Conservation (phyloP, 352 stramenopile species). For the Pythium coloratum region DNA sequence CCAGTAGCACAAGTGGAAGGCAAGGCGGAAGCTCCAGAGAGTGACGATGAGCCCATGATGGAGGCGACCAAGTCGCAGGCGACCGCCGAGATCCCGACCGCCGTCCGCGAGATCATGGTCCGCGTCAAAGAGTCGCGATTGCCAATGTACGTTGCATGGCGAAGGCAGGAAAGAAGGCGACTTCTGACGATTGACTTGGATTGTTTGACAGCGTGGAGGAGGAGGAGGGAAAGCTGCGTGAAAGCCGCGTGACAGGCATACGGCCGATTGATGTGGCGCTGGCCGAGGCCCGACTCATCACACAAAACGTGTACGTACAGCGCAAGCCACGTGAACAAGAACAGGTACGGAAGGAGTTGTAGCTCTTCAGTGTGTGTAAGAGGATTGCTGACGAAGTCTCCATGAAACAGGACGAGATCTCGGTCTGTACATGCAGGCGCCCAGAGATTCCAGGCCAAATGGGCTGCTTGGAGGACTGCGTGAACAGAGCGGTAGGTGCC, state of each 20-base stretch:
- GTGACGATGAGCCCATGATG: constrained; percentile 2
- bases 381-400: neutral
- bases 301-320: constrained; percentile 75
- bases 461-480: constrained; percentile 72
- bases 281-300: constrained; percentile 70
- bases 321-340: constrained; percentile 49
- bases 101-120: constrained; percentile 25
- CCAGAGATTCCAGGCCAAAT: constrained; percentile 36
- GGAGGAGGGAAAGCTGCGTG: constrained; percentile 41
- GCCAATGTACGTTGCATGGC: neutral
- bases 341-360: constrained; percentile 32
- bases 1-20: neutral
- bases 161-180: neutral
- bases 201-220: constrained; percentile 26
- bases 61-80: neutral
- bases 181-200: neutral
- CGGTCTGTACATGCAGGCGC: constrained; percentile 53
- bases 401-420: constrained; percentile 62
- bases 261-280: constrained; percentile 68
- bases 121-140: constrained; percentile 22
- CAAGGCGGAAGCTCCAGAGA: neutral
- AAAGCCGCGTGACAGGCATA: constrained; percentile 65
- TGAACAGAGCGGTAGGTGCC: constrained; percentile 63
- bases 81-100: constrained; percentile 10
- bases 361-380: neutral